Percentiles rank a stretch among this genome's conserved stretches.
Evolutionary conservation across 2,329 filamentous ascomycete species (phyloP).

Genomic region (Hypoxylon sp.): DNA sequence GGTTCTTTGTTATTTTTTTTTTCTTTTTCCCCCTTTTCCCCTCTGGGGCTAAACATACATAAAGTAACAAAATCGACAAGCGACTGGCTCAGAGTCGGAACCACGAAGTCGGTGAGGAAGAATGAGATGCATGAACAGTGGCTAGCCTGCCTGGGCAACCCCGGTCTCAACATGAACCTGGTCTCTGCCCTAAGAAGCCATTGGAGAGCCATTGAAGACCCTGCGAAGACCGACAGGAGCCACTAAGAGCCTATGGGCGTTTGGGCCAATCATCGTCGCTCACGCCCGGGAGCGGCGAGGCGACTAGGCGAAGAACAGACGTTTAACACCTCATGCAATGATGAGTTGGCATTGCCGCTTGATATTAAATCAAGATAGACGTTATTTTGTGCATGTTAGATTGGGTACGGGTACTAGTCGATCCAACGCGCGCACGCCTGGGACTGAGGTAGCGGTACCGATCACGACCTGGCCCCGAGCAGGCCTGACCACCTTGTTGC

Average conservation of each 20-base stretch:
- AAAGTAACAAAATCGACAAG: slow-evolving; percentile 36
- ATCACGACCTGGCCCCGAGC: slow-evolving; percentile 46
- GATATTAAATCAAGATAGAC: slow-evolving; percentile 69
- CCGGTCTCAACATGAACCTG: slow-evolving; percentile 50
- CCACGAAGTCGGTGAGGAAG: slow-evolving; percentile 63
- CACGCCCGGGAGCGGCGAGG: slow-evolving; percentile 55
- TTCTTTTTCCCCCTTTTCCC: slow-evolving; percentile 29
- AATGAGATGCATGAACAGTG: slow-evolving; percentile 64
- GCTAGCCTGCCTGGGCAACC: slow-evolving; percentile 51
- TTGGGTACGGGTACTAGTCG: slow-evolving; percentile 53
- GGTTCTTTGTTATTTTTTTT: slow-evolving; percentile 16
- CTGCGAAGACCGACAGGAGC: slow-evolving; percentile 55
- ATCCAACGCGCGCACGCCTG: slow-evolving; percentile 40
- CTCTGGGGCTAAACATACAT: slow-evolving; percentile 30
- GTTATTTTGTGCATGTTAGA: slow-evolving; percentile 54
- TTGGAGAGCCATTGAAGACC: slow-evolving; percentile 54
- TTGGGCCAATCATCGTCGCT: slow-evolving; percentile 50
- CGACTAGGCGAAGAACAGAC: slow-evolving; percentile 61
- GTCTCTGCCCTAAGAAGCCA: slow-evolving; percentile 51
- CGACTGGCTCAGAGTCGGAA: slow-evolving; percentile 53
- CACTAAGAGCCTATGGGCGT: slow-evolving; percentile 47
- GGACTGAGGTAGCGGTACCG: slow-evolving; percentile 52
- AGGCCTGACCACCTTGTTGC: slow-evolving; percentile 51
- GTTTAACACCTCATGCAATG: slow-evolving; percentile 75
- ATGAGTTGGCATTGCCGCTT: slow-evolving; percentile 82